phyloP scores from a whole-genome alignment of 768 basidiomycete species.

The Lenzites betulinus region DNA sequence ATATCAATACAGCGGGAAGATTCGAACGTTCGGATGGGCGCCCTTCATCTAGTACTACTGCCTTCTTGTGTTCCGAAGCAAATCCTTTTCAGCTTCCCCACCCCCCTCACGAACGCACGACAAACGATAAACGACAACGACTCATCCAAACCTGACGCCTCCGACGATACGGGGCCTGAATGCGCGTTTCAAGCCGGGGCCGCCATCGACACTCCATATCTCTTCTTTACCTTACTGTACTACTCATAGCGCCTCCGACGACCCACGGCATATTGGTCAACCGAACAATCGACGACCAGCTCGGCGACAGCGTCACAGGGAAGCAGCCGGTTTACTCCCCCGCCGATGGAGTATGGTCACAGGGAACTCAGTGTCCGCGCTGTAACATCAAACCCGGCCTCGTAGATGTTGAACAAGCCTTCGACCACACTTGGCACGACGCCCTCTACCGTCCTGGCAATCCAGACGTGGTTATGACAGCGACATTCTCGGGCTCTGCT shows the following conservation, averaged over 20 bases:
- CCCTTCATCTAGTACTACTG: too few relatives aligned
- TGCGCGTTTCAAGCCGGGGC: too few relatives aligned
- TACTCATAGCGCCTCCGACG: neutral
- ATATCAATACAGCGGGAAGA: too few relatives aligned
- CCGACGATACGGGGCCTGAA: too few relatives aligned
- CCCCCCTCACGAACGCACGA: too few relatives aligned
- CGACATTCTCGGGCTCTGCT: conserved; percentile 5
- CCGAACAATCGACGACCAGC: neutral
- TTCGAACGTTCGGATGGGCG: too few relatives aligned
- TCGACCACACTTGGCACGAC: conserved; percentile 21
- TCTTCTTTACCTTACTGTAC: neutral
- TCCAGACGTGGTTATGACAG: neutral
- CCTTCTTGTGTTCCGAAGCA: too few relatives aligned
- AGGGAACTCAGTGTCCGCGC: neutral
- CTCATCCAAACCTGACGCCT: too few relatives aligned
- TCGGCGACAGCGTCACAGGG: neutral
- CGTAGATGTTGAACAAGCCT: neutral
- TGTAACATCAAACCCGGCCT: neutral
- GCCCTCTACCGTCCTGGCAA: neutral
- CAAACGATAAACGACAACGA: too few relatives aligned
- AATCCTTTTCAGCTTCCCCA: too few relatives aligned
- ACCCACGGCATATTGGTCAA: neutral
- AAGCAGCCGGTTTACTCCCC: neutral
- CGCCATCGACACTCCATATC: neutral
- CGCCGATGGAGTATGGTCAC: neutral